Percentiles rank a stretch among this genome's conserved stretches.
Conservation (phyloP, 768 basidiomycete species). For the Melanogaster broomeanus region DNA sequence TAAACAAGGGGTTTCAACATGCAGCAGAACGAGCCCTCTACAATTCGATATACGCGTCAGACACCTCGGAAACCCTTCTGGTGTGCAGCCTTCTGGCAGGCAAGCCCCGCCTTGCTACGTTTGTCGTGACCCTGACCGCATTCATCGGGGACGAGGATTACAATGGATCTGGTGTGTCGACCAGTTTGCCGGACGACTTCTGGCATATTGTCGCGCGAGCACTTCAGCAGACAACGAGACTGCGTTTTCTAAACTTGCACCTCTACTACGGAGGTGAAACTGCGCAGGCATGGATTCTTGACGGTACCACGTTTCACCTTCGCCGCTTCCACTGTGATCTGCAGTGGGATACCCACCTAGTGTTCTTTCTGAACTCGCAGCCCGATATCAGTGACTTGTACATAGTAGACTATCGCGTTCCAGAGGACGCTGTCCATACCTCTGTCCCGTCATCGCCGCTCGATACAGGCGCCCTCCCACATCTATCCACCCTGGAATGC, state of each 20-base stretch:
- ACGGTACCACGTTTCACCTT: constrained; percentile 52
- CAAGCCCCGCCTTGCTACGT: constrained; percentile 47
- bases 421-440: constrained; percentile 7
- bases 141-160: constrained; percentile 32
- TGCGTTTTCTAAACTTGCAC: constrained; percentile 57
- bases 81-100: constrained; percentile 50
- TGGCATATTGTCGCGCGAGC: constrained; percentile 55
- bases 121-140: constrained; percentile 59
- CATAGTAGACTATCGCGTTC: constrained; percentile 35
- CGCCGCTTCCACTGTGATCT: constrained; percentile 65
- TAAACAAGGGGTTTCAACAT: constrained; percentile 54
- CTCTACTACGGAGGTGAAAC: constrained; percentile 26
- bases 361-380: constrained; percentile 33
- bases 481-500: constrained; percentile 59
- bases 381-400: constrained; percentile 29
- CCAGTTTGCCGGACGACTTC: constrained; percentile 37
- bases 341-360: constrained; percentile 59
- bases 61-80: constrained; percentile 38
- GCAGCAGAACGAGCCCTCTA: constrained; percentile 62
- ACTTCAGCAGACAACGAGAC: constrained; percentile 44
- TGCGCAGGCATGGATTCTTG: constrained; percentile 39
- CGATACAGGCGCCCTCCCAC: constrained; percentile 42
- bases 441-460: constrained; percentile 17
- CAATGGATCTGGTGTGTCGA: not conserved
- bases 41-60: constrained; percentile 53